Evolutionary conservation across 345 rosid genomes (phyloP).

Genomic region (Carallia pectinifolia): DNA sequence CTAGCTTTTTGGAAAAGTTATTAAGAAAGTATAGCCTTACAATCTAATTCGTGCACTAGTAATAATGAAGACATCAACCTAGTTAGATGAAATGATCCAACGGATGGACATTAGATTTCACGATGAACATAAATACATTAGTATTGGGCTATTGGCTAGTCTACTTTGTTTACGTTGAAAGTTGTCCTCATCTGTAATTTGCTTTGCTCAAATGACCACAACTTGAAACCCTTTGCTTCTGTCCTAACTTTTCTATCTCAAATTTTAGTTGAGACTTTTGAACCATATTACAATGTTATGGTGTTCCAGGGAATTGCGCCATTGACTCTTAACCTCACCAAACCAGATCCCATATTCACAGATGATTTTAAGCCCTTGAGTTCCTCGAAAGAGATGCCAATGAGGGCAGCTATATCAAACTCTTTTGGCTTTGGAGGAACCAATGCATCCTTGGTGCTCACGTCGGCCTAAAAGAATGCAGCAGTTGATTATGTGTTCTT

Average conservation of each 20-base stretch:
- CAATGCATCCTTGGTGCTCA: slow-evolving; percentile 72
- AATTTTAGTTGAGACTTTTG: neutral
- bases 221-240: neutral
- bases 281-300: slow-evolving; percentile 7
- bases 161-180: neutral
- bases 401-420: slow-evolving; percentile 75
- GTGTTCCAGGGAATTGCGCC: slow-evolving; percentile 81
- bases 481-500: neutral
- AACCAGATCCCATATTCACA: slow-evolving; percentile 75
- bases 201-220: neutral
- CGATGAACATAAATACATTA: neutral
- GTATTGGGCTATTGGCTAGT: neutral
- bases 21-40: neutral
- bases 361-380: slow-evolving; percentile 62
- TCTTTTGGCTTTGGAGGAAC: slow-evolving; percentile 97
- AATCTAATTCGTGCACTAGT: no score
- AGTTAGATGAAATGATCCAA: neutral
- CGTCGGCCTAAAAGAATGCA: slow-evolving; percentile 27
- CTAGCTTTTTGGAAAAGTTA: neutral
- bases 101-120: neutral
- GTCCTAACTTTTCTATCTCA: neutral
- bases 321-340: slow-evolving; percentile 66
- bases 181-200: neutral
- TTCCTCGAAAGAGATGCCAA: slow-evolving; percentile 59
- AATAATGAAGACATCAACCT: no score